Evolutionary conservation across 2,329 filamentous ascomycete species (phyloP).

Genomic region (Sarocladiaceae sp.): DNA sequence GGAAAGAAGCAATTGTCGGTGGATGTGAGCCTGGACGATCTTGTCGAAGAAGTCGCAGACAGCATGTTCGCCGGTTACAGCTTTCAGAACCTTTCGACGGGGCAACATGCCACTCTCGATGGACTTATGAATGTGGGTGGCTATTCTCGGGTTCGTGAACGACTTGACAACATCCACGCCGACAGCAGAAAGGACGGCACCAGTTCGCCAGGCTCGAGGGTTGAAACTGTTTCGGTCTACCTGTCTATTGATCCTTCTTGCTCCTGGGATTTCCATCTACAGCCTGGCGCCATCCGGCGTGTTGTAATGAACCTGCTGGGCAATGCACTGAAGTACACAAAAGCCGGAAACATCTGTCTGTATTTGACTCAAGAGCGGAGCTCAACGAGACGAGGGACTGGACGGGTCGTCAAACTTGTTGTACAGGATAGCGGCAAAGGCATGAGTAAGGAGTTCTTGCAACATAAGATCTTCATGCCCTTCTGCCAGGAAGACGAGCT

Average conservation of each 20-base stretch:
- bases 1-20: conserved; percentile 27
- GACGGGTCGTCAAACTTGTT: conserved; percentile 29
- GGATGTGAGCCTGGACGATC: conserved; percentile 26
- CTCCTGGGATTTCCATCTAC: conserved; percentile 48
- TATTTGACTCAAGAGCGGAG: conserved; percentile 25
- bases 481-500: conserved; percentile 61
- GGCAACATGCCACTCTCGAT: neutral
- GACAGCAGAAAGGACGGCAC: neutral
- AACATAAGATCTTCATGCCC: conserved; percentile 55
- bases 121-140: neutral
- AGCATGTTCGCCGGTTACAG: conserved; percentile 32
- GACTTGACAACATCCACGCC: conserved; percentile 12
- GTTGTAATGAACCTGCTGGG: conserved; percentile 61
- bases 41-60: conserved; percentile 36
- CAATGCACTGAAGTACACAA: conserved; percentile 60
- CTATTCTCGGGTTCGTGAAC: neutral
- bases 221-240: conserved; percentile 39
- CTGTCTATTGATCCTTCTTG: conserved; percentile 42
- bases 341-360: conserved; percentile 42
- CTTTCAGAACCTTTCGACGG: conserved; percentile 22
- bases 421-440: conserved; percentile 62
- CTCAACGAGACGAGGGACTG: conserved; percentile 17
- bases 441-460: conserved; percentile 58
- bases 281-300: conserved; percentile 46
- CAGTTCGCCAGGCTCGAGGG: conserved; percentile 3